Percentiles rank a stretch among this genome's conserved stretches.
Evolutionary conservation across 2,329 filamentous ascomycete genomes (phyloP).

Genomic region (Fusarium circinatum): DNA sequence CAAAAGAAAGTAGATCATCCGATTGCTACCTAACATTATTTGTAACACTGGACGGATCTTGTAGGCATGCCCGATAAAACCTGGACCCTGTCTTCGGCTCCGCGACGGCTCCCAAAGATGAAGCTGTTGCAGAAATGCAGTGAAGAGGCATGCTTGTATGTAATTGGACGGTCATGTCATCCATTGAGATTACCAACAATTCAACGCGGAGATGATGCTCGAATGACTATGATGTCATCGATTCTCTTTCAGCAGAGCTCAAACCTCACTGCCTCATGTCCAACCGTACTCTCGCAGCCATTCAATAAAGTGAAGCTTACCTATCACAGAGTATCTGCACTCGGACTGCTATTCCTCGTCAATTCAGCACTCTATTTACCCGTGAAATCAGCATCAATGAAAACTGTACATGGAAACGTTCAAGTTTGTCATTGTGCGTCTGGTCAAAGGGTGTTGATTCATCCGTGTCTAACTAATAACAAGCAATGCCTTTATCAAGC

Average conservation of each 20-base stretch:
- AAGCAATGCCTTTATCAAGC: neutral
- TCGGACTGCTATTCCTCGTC: accelerated
- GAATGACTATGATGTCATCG: neutral
- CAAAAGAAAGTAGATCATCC: neutral
- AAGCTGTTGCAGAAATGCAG: neutral
- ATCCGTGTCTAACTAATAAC: no score
- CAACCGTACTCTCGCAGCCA: neutral
- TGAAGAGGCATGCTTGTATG: neutral
- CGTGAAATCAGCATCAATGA: no score
- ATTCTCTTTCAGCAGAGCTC: neutral
- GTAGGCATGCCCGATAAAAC: neutral
- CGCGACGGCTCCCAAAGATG: neutral
- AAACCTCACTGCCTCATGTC: neutral
- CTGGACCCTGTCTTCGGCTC: slow-evolving; percentile 1
- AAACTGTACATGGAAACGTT: neutral
- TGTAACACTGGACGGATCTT: neutral
- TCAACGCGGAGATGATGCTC: neutral
- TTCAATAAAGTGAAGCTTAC: neutral
- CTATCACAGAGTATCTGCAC: no score
- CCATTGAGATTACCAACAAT: neutral
- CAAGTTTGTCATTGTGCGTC: neutral
- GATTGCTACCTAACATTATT: neutral
- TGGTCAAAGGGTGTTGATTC: neutral
- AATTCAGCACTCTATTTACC: no score
- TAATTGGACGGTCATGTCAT: neutral